phyloP scores from a whole-genome alignment of 2,329 filamentous ascomycete genomes.

The Nemania diffusa region DNA sequence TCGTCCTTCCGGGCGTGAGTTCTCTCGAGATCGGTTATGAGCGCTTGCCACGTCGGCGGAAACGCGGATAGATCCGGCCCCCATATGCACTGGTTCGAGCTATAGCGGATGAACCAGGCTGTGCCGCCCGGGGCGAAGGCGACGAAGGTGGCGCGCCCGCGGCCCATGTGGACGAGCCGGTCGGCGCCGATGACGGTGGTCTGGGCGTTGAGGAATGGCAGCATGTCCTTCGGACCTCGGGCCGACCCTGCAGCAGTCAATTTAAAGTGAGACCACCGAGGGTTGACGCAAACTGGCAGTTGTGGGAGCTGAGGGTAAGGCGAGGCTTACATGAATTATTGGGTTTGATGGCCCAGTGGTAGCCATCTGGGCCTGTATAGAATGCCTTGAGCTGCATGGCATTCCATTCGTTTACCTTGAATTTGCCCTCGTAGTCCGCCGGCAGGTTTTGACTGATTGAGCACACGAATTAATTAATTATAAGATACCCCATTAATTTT shows the following conservation, averaged over 20 bases:
- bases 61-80: neutral
- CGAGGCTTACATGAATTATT: conserved; percentile 19
- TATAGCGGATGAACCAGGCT: conserved; percentile 31
- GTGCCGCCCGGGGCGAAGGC: conserved; percentile 24
- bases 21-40: conserved; percentile 24
- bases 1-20: conserved; percentile 28
- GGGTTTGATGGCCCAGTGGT: conserved; percentile 17
- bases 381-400: conserved; percentile 23
- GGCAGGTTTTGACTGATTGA: conserved; percentile 21
- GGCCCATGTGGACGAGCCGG: conserved; percentile 9
- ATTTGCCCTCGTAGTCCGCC: conserved; percentile 24
- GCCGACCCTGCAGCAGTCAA: conserved; percentile 20
- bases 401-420: conserved; percentile 30
- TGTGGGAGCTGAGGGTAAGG: neutral
- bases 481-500: neutral
- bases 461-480: neutral
- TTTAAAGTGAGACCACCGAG: neutral
- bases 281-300: neutral
- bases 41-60: conserved; percentile 19
- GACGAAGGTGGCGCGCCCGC: conserved; percentile 21
- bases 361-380: conserved; percentile 23
- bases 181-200: neutral
- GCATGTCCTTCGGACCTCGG: conserved; percentile 23
- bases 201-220: conserved; percentile 12
- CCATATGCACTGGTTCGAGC: conserved; percentile 17